Evolutionary conservation across 208 protist species (phyloP).

Genomic region (Trypanosoma scelopori): DNA sequence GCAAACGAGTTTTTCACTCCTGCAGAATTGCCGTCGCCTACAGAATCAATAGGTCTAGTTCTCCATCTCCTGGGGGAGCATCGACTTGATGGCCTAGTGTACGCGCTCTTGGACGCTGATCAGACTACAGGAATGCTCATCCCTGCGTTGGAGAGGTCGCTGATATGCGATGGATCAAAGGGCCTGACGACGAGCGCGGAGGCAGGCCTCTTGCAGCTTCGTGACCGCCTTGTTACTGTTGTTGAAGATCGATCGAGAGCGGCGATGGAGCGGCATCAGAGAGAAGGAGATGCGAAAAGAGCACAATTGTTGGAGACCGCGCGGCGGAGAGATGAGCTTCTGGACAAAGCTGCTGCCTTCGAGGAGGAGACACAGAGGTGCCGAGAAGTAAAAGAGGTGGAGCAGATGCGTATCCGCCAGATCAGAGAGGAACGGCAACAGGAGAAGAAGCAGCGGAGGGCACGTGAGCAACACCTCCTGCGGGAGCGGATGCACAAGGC

Average conservation of each 20-base stretch:
- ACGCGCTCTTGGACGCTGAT: conserved; percentile 8
- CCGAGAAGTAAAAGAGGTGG: conserved; percentile 13
- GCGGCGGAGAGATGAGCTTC: conserved; percentile 8
- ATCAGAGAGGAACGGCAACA: conserved; percentile 30
- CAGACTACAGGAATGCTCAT: background rate
- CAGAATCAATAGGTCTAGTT: conserved; percentile 16
- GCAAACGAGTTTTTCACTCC: conserved; percentile 14
- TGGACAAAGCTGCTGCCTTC: conserved; percentile 3
- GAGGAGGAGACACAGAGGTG: conserved; percentile 17
- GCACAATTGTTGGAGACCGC: conserved; percentile 23
- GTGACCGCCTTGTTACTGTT: background rate
- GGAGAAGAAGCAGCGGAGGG: conserved; percentile 24
- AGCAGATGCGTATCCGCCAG: conserved; percentile 16
- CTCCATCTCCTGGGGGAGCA: conserved; percentile 7
- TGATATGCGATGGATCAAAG: background rate
- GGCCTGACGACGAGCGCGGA: conserved; percentile 1
- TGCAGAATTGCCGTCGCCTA: background rate
- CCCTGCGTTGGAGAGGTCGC: background rate
- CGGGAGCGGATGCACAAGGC: conserved; percentile 36
- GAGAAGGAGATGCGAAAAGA: conserved; percentile 19
- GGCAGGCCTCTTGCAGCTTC: conserved; percentile 12
- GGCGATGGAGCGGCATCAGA: conserved; percentile 13
- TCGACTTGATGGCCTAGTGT: conserved; percentile 6
- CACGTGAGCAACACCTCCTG: conserved; percentile 18
- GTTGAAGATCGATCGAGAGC: background rate